Evolutionary conservation across 2,329 filamentous ascomycete genomes (phyloP), one percentile per base, ranked within the genome.

Genomic region (Calcarisporium arbuscula): DNA sequence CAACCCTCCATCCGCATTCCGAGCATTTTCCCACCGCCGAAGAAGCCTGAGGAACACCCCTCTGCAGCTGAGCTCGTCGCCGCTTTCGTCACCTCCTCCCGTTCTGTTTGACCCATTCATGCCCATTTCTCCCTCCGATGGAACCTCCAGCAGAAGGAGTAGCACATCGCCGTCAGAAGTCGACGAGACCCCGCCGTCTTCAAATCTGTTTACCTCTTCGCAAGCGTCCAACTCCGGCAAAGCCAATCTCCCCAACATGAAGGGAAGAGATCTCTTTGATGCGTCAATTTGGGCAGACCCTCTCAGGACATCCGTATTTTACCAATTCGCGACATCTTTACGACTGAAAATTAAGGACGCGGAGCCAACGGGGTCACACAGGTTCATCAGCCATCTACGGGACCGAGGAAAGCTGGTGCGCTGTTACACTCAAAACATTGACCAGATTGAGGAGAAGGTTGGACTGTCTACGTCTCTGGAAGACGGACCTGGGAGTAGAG

Each of bases 371-470:
- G 64, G 65, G 14, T 81, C 77, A 2, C 81, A 86, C 56, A 73
- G 72, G 36, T 85, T 86, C 51, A 80, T 86, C 45, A 71, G 74
- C 28, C 72, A 77, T 21, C 64, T 86, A 5, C 70, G 79, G 28
- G 78, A 85, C 49, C 69, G 74, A 5, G 77, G 80, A 4, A 80
- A 82, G 43, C 64, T 86, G 5, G 77, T 84, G 20, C 66, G 81
- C 25, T 83, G 80, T 48, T 86, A 86, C 48, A 85, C 81, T 0
- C 81, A 86, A 46, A 86, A 85, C 43, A 85, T 86, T 44, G 81
- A 86, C 45, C 76, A 78, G 41, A 74, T 86, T 6, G 82, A 86
- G 51, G 76, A 80, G 48, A 77, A 81, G 37, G 78, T 83, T 28
- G 81, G 80, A 4, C 62, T 85, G 4, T 74, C 70, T 12, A 82